Percentiles rank a stretch among this genome's conserved stretches.
Conservation (phyloP, 441 rosid species). For the Pelargonium citronellum region DNA sequence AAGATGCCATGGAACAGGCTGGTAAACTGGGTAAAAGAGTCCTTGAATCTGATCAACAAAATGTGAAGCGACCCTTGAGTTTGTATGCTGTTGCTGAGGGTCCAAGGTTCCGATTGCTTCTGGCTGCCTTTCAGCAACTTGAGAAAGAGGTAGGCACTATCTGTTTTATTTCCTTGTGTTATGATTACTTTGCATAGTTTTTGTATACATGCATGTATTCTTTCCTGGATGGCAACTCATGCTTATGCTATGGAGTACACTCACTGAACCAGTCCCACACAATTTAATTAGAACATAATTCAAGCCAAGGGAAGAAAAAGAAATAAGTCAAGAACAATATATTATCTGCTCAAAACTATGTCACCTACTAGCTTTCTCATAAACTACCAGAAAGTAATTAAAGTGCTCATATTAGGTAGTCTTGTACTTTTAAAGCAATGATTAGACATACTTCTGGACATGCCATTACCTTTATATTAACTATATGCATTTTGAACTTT, state of each 20-base stretch:
- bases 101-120: conserved; percentile 63
- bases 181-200: conserved; percentile 13
- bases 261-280: background rate
- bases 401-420: background rate
- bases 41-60: conserved; percentile 39
- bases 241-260: background rate
- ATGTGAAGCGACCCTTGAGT: conserved; percentile 46
- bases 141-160: conserved; percentile 68
- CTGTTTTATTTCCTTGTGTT: conserved; percentile 20
- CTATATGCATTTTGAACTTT: too few relatives aligned
- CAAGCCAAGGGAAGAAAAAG: background rate
- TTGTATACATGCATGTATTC: background rate
- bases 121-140: conserved; percentile 63
- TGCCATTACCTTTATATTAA: too few relatives aligned
- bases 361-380: background rate
- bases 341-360: conserved; percentile 2
- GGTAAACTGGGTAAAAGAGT: conserved; percentile 35
- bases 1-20: conserved; percentile 44
- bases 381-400: background rate
- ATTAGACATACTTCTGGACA: too few relatives aligned
- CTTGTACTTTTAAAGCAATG: too few relatives aligned
- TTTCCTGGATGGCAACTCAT: background rate
- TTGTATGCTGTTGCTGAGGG: conserved; percentile 66
- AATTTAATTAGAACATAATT: background rate
- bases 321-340: background rate